Percentiles rank a stretch among this genome's conserved stretches.
Conservation (phyloP, 208 protist species). For the Herpetomonas samuelpessoai region DNA sequence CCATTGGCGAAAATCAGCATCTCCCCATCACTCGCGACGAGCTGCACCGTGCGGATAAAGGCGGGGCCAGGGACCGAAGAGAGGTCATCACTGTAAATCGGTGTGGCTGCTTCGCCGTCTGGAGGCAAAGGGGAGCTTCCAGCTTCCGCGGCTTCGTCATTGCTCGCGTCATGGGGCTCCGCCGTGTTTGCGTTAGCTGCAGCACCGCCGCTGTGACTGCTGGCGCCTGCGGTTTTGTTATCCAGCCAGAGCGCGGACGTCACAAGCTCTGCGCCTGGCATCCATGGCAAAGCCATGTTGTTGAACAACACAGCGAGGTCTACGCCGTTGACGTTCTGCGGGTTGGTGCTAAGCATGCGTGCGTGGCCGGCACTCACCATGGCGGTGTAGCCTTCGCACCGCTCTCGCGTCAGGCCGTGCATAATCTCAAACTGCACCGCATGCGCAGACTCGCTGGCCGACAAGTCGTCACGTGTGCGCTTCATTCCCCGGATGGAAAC, state of each 20-base stretch:
- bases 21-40: conserved; percentile 64
- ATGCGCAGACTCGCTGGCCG: conserved; percentile 5
- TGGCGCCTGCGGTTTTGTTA: no score
- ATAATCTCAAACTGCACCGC: conserved; percentile 24
- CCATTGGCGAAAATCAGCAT: conserved; percentile 49
- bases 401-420: conserved; percentile 14
- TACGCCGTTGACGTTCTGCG: neutral
- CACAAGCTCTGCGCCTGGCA: neutral
- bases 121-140: no score
- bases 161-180: no score
- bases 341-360: neutral
- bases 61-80: neutral
- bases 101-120: no score
- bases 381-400: neutral
- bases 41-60: conserved; percentile 40
- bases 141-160: no score
- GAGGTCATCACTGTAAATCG: no score
- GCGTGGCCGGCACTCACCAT: neutral
- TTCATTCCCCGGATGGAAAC: conserved; percentile 17
- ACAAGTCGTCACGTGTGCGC: conserved; percentile 17
- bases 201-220: no score
- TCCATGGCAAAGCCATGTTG: neutral
- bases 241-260: neutral
- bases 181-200: no score
- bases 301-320: neutral